A percentile compares a stretch with the other conserved stretches of the same genome.
phyloP scores from a whole-genome alignment of 805 yeast species.

The Saccharomycopsis oosterbeekiorum region DNA sequence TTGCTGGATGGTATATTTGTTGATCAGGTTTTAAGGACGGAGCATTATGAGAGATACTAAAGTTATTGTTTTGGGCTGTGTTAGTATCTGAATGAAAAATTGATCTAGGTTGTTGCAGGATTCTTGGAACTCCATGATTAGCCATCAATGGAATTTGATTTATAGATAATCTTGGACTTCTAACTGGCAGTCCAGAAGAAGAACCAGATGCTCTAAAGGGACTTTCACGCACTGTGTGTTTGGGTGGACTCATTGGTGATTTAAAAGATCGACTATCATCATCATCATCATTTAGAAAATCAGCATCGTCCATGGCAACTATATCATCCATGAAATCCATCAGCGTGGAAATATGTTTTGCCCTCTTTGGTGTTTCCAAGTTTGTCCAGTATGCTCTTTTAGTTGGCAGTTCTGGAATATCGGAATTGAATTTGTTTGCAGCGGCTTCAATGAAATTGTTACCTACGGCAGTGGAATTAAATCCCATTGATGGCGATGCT shows the following conservation, averaged over 20 bases:
- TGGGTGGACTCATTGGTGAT: conserved; percentile 16
- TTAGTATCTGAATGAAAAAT: conserved; percentile 52
- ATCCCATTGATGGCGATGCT: conserved; percentile 31
- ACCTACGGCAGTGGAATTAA: conserved; percentile 30
- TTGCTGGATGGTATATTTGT: conserved; percentile 22
- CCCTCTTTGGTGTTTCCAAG: conserved; percentile 63
- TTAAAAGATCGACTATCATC: conserved; percentile 17
- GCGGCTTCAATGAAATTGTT: conserved; percentile 30
- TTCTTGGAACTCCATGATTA: conserved; percentile 27
- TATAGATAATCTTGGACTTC: conserved; percentile 21
- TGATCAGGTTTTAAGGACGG: conserved; percentile 20
- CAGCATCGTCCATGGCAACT: conserved; percentile 28
- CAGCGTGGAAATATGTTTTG: conserved; percentile 38
- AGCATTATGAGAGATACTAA: conserved; percentile 7
- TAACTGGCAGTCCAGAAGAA: conserved; percentile 15
- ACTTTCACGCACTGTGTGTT: background rate
- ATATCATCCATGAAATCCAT: conserved; percentile 25
- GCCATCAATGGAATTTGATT: conserved; percentile 10
- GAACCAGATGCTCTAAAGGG: conserved; percentile 9
- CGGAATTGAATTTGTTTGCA: conserved; percentile 24
- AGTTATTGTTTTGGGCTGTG: conserved; percentile 40
- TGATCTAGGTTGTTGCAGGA: conserved; percentile 56
- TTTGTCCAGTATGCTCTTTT: conserved; percentile 61
- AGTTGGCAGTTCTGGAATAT: conserved; percentile 29
- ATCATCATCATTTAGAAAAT: conserved; percentile 19